These are phyloP conservation scores for Volutella citrinella DNA, from an alignment of 2,329 filamentous ascomycete species.

Conservation along the genomic window DNA sequence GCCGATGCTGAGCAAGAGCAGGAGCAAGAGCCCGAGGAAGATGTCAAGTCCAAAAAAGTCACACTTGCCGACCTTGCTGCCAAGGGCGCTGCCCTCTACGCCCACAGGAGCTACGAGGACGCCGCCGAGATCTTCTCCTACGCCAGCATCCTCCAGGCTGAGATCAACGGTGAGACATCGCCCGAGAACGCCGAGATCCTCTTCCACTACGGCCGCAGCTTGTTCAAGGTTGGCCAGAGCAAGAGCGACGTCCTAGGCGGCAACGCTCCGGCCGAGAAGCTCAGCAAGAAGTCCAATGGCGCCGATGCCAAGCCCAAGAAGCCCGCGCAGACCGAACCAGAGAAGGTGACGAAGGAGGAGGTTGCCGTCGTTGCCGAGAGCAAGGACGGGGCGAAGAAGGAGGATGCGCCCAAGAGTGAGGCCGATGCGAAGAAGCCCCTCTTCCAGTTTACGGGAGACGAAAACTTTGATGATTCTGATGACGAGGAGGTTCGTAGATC, in stretches of 20 bases:
- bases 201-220: conserved; percentile 87
- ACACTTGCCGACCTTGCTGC: conserved; percentile 75
- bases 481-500: conserved; percentile 54
- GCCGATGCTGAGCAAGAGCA: neutral
- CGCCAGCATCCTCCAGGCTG: conserved; percentile 85
- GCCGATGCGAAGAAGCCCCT: conserved; percentile 63
- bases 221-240: conserved; percentile 90
- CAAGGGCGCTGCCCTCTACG: conserved; percentile 80
- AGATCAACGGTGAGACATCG: conserved; percentile 88
- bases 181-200: conserved; percentile 90
- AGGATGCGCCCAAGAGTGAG: conserved; percentile 34
- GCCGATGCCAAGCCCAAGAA: conserved; percentile 33
- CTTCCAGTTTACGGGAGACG: conserved; percentile 92
- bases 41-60: conserved; percentile 56
- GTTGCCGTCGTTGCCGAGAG: conserved; percentile 42
- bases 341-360: conserved; percentile 45
- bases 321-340: conserved; percentile 35
- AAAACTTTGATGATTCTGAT: conserved; percentile 85
- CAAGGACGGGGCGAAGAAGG: conserved; percentile 39
- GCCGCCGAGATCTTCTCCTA: conserved; percentile 85
- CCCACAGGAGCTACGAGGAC: conserved; percentile 81
- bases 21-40: too few species aligned
- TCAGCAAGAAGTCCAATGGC: conserved; percentile 39
- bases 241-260: conserved; percentile 94
- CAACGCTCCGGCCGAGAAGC: conserved; percentile 59